Evolutionary conservation across 495 filamentous ascomycete species (phyloP).

Genomic region (Cercophora samala): DNA sequence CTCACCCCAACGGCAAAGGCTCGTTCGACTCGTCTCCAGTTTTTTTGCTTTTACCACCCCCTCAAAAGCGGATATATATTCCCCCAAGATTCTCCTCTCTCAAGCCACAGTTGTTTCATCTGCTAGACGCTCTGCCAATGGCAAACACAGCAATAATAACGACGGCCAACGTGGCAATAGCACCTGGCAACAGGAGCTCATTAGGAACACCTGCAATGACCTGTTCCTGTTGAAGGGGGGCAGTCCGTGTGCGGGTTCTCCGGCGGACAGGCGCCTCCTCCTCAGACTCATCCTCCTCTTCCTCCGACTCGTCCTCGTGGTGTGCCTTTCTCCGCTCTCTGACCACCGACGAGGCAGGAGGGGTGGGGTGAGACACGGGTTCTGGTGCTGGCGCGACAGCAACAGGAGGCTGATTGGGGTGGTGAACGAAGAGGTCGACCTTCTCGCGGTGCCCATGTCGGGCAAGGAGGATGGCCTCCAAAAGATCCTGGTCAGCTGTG

Average conservation of each 20-base stretch:
- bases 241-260: slow-evolving; percentile 30
- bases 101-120: slow-evolving; percentile 41
- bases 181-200: slow-evolving; percentile 87
- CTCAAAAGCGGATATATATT: background rate
- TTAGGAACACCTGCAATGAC: slow-evolving; percentile 91
- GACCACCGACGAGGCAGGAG: slow-evolving; percentile 53
- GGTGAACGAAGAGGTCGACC: slow-evolving; percentile 95
- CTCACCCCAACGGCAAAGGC: slow-evolving; percentile 2
- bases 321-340: slow-evolving; percentile 59
- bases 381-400: slow-evolving; percentile 62
- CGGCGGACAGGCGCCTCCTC: slow-evolving; percentile 48
- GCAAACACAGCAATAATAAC: slow-evolving; percentile 92
- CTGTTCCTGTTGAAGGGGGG: slow-evolving; percentile 61
- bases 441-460: slow-evolving; percentile 76
- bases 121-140: slow-evolving; percentile 70
- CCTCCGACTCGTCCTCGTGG: slow-evolving; percentile 55
- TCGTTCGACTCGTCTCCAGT: background rate
- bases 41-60: background rate
- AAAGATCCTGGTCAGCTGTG: slow-evolving; percentile 88
- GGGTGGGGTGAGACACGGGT: slow-evolving; percentile 43
- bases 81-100: background rate
- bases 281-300: slow-evolving; percentile 57
- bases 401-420: slow-evolving; percentile 80
- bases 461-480: slow-evolving; percentile 84
- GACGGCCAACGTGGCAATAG: slow-evolving; percentile 89